phyloP scores from a whole-genome alignment of 352 stramenopile species.

The Phytophthora europaea region DNA sequence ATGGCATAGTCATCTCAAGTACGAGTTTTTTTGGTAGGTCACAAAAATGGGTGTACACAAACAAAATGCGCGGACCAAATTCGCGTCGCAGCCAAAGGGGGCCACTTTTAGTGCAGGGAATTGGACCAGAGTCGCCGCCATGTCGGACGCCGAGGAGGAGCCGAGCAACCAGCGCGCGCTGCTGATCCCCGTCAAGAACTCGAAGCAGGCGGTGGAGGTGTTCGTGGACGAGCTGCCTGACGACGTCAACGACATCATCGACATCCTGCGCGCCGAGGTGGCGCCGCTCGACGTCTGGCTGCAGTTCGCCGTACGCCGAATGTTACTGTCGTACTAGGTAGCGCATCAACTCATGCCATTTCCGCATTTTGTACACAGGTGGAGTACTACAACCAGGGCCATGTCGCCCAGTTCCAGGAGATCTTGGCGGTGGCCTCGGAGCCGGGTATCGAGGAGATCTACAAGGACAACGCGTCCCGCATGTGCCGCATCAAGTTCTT shows the following conservation, averaged over 20 bases:
- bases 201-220: constrained; percentile 90
- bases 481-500: constrained; percentile 93
- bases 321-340: background rate
- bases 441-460: constrained; percentile 89
- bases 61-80: background rate
- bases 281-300: constrained; percentile 93
- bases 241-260: constrained; percentile 93
- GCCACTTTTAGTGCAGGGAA: constrained; percentile 25
- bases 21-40: background rate
- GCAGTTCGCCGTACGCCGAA: constrained; percentile 83
- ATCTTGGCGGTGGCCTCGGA: constrained; percentile 86
- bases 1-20: background rate
- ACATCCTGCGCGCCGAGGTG: constrained; percentile 92
- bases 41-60: background rate
- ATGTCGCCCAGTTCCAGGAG: constrained; percentile 86
- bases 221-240: constrained; percentile 92
- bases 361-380: constrained; percentile 48
- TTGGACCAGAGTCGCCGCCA: constrained; percentile 27
- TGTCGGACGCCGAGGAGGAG: constrained; percentile 49
- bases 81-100: background rate
- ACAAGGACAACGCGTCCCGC: constrained; percentile 88
- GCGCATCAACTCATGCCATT: background rate
- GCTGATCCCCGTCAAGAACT: constrained; percentile 93
- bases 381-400: constrained; percentile 91
- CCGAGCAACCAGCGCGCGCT: constrained; percentile 71